These are phyloP conservation scores for Botryotinia convoluta DNA, from an alignment of 2,329 filamentous ascomycete species.

Conservation along the genomic window DNA sequence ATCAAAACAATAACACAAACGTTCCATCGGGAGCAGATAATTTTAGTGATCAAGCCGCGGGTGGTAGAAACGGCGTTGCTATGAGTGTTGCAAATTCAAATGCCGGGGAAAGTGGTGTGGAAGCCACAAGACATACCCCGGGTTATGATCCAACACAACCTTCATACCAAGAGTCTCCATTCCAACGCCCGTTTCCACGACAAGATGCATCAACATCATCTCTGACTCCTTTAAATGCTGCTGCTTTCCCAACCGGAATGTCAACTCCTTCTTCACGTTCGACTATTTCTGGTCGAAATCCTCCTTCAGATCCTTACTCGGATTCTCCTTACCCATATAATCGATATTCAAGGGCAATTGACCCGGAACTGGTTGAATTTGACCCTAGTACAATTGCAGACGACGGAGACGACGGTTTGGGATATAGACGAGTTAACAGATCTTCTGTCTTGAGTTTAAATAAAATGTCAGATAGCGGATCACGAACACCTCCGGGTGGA, in stretches of 20 bases:
- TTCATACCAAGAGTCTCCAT: conserved; percentile 23
- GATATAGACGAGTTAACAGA: conserved; percentile 51
- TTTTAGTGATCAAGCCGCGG: conserved; percentile 58
- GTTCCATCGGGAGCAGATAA: conserved; percentile 66
- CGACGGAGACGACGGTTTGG: conserved; percentile 82
- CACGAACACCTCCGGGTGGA: conserved; percentile 32
- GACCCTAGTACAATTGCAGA: conserved; percentile 78
- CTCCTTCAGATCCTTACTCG: conserved; percentile 32
- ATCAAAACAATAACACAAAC: conserved; percentile 32
- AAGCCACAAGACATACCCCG: conserved; percentile 51
- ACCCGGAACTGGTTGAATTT: conserved; percentile 34
- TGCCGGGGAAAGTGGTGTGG: conserved; percentile 61
- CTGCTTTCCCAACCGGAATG: conserved; percentile 34
- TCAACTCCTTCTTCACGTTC: conserved; percentile 34
- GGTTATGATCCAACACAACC: conserved; percentile 31
- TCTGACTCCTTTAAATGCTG: conserved; percentile 35
- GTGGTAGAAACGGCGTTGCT: conserved; percentile 67
- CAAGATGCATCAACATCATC: conserved; percentile 32
- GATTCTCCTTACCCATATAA: conserved; percentile 32
- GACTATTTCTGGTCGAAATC: conserved; percentile 30
- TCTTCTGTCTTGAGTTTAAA: conserved; percentile 48
- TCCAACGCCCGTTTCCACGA: conserved; percentile 11
- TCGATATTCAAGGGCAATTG: conserved; percentile 35
- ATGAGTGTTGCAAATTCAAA: conserved; percentile 63
- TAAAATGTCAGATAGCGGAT: conserved; percentile 29